phyloP scores from a whole-genome alignment of 129 eudicot species.

The Glebionis coronaria region DNA sequence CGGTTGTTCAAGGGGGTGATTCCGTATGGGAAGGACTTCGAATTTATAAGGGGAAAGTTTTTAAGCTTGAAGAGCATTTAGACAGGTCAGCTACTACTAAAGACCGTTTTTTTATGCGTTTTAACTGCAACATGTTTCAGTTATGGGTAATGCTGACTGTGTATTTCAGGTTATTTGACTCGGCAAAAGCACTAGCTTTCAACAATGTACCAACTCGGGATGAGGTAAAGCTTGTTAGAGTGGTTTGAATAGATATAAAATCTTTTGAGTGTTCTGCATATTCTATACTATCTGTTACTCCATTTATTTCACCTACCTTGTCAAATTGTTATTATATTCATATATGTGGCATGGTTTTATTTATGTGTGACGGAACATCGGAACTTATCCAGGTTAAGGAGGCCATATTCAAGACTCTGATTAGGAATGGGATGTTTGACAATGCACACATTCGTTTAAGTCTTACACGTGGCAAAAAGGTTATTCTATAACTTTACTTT shows the following conservation, averaged over 20 bases:
- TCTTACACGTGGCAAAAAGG: conserved; percentile 92
- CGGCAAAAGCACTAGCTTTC: conserved; percentile 96
- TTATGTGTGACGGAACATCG: not conserved
- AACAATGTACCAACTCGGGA: conserved; percentile 78
- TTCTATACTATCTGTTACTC: not conserved
- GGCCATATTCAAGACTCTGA: conserved; percentile 84
- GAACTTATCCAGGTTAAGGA: conserved; percentile 63
- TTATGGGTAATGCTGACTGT: not conserved
- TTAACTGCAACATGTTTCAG: conserved; percentile 5
- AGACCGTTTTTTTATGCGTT: not conserved
- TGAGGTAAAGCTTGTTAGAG: conserved; percentile 38
- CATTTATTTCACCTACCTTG: not conserved
- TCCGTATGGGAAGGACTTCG: conserved; percentile 99
- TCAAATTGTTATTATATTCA: not conserved
- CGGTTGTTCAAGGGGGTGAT: conserved; percentile 99
- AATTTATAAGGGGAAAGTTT: conserved; percentile 67
- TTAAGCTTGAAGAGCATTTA: conserved; percentile 97
- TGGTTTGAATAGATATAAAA: not conserved
- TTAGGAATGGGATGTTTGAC: conserved; percentile 87
- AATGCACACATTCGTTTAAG: conserved; percentile 89
- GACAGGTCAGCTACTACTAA: conserved; percentile 59
- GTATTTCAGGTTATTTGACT: conserved; percentile 74
- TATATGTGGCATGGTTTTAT: too few species aligned
- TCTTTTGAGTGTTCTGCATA: not conserved
- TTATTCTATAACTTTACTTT: too few species aligned